phyloP scores from a whole-genome alignment of 371 early-diverging fungal genomes.

The Dinochytrium kinnereticum region DNA sequence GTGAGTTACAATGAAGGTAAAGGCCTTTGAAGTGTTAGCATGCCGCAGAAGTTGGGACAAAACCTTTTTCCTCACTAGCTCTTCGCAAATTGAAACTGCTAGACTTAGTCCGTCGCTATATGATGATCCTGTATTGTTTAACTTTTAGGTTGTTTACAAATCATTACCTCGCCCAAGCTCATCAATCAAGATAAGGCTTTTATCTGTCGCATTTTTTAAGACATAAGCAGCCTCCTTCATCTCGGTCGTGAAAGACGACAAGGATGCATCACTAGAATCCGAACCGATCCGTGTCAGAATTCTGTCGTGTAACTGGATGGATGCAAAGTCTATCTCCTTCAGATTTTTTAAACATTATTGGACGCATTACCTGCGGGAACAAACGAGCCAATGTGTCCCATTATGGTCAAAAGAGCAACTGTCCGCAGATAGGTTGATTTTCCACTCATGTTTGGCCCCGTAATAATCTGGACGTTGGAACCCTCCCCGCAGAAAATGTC shows the following conservation, averaged over 20 bases:
- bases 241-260: slow-evolving; percentile 67
- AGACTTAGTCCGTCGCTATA: slow-evolving; percentile 84
- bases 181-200: slow-evolving; percentile 89
- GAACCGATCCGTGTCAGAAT: slow-evolving; percentile 58
- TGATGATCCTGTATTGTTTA: slow-evolving; percentile 65
- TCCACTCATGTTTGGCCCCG: slow-evolving; percentile 98
- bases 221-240: slow-evolving; percentile 91
- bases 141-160: not conserved
- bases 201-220: slow-evolving; percentile 69
- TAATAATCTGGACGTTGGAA: slow-evolving; percentile 83
- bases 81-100: slow-evolving; percentile 79
- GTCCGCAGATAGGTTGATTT: slow-evolving; percentile 95
- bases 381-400: slow-evolving; percentile 95
- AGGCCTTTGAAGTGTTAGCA: slow-evolving; percentile 46
- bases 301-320: slow-evolving; percentile 76
- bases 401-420: slow-evolving; percentile 81
- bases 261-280: slow-evolving; percentile 33
- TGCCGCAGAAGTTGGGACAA: not conserved
- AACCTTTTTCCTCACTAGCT: slow-evolving; percentile 61
- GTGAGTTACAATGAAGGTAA: slow-evolving; percentile 76
- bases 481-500: slow-evolving; percentile 72
- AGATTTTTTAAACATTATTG: slow-evolving; percentile 73
- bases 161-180: slow-evolving; percentile 93
- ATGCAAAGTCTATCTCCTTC: slow-evolving; percentile 69
- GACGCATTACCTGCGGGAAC: slow-evolving; percentile 90